Conservation (phyloP, 1,284 basidiomycete genomes). For the Tilletia indica region DNA sequence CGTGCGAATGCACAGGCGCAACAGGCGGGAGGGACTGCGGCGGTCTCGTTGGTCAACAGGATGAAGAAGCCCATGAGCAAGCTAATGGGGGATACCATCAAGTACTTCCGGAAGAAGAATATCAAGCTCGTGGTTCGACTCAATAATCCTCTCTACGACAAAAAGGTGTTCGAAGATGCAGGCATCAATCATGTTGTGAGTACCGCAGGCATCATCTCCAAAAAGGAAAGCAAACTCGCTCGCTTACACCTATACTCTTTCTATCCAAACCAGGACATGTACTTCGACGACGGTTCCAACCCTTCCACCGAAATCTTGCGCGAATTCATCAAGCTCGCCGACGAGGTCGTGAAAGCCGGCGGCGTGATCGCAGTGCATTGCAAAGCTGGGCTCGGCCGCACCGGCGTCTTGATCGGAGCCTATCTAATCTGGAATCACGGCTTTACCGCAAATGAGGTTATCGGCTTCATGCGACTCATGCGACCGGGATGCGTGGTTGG, state of each 20-base stretch:
- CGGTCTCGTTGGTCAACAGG: conserved; percentile 51
- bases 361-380: conserved; percentile 81
- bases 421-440: conserved; percentile 98
- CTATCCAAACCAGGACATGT: conserved; percentile 60
- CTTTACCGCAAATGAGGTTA: conserved; percentile 97
- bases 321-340: conserved; percentile 80
- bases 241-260: no score
- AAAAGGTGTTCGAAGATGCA: conserved; percentile 74
- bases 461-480: conserved; percentile 96
- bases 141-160: conserved; percentile 92
- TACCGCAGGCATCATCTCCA: not conserved
- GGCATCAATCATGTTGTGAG: conserved; percentile 82
- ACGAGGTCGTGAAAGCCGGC: conserved; percentile 72
- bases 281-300: conserved; percentile 98
- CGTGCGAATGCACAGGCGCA: conserved; percentile 63
- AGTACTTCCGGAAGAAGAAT: conserved; percentile 82
- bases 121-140: conserved; percentile 90
- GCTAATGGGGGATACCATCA: conserved; percentile 68
- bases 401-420: conserved; percentile 85
- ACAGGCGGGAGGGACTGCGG: conserved; percentile 35
- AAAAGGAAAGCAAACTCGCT: no score
- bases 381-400: conserved; percentile 88
- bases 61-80: conserved; percentile 10
- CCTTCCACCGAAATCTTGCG: conserved; percentile 90
- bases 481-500: conserved; percentile 94